These are phyloP conservation scores for Eucalyptus cloeziana DNA, from an alignment of 345 rosid species.

Conservation along the genomic window DNA sequence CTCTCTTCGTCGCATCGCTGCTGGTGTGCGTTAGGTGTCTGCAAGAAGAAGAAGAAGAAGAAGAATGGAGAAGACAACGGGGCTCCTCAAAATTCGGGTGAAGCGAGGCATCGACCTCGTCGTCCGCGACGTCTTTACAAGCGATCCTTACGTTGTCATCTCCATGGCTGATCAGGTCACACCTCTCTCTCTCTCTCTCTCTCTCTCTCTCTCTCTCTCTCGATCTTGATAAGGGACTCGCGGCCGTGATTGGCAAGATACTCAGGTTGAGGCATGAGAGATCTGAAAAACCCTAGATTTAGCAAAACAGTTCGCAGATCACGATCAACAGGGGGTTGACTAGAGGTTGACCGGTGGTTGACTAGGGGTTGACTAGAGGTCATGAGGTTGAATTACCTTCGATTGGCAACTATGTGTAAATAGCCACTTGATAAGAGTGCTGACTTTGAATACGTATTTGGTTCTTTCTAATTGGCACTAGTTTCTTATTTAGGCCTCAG, in stretches of 20 bases:
- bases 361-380: not conserved
- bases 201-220: not conserved
- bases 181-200: not conserved
- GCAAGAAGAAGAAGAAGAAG: not conserved
- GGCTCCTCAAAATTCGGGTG: conserved; percentile 33
- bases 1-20: not conserved
- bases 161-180: conserved; percentile 31
- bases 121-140: conserved; percentile 19
- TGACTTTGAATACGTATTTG: not conserved
- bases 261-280: not conserved
- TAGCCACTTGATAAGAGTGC: not conserved
- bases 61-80: conserved; percentile 21
- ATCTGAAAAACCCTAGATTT: not conserved
- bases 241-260: not conserved
- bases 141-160: conserved; percentile 45
- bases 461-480: not conserved
- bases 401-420: not conserved
- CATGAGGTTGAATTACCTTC: not conserved
- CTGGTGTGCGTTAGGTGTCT: not conserved
- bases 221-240: not conserved
- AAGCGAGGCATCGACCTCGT: conserved; percentile 34
- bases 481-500: not conserved
- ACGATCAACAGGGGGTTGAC: not conserved
- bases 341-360: not conserved
- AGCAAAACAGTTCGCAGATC: not conserved